Evolutionary conservation across 2,329 filamentous ascomycete species (phyloP), one percentile per base, ranked within the genome.

Genomic region (Lanzia echinophila): DNA sequence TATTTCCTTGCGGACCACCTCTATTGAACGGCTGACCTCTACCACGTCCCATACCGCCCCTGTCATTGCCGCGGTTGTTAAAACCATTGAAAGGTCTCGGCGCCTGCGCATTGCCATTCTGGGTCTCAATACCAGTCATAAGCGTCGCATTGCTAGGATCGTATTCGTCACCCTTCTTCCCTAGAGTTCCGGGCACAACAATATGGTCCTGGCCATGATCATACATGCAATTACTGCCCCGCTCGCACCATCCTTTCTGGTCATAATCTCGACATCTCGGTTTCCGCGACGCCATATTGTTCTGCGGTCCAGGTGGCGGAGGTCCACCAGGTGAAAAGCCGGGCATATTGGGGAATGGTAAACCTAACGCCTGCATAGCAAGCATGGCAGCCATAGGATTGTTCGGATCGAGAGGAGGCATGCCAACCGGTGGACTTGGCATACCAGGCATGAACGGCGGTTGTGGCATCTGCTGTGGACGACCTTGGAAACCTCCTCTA

Each of bases 221-320:
- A 62, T 80, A 90, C 38, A 75, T 77, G 69, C 88, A 91, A 20
- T 76, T 78, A 61, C 75, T 81, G 3, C 86, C 86, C 38, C 82
- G 73, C 6, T 82, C 77, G 65, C 88, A 91, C 63, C 79, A 88
- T 0, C 88, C 88, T 61, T 87, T 87, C 1, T 72, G 79, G 55
- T 89, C 85, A 62, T 87, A 90, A 67, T 89, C 84, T 54, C 79
- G 75, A 64, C 87, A 91, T 55, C 81, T 67, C 36, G 67, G 53
- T 45, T 63, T 67, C 53, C 56, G 61, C n/a, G 67, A 52, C 19
- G 58, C 53, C 17, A 50, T 54, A 20, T 48, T 46, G 1, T 54
- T 43, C 43, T 53, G 51, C 28, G 17, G 15, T 34, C 33, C 43
- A 12, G 28, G 34, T 20, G 36, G 47, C 8, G 60, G 52, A 6